Base-by-base conservation (phyloP, 2,329 filamentous ascomycete genomes). In the Botryotinia narcissicola region DNA sequence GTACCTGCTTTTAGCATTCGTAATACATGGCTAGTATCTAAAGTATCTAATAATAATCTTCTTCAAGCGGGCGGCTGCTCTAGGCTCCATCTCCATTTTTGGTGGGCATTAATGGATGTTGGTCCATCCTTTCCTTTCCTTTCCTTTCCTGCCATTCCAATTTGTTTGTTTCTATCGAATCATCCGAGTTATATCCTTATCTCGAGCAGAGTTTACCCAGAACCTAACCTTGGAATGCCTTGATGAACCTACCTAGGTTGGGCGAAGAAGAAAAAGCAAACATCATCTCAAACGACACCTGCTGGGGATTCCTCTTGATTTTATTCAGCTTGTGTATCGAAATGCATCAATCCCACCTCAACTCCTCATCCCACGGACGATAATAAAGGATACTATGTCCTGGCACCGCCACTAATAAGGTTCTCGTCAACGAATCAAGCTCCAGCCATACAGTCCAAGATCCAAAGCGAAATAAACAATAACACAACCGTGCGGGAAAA, bases 401-500 rank as follows among this genome's bases (percentile, higher is more conserved):
- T 72, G 67, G 70, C 60, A 72, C 25, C 46, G 46, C 46, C 61
- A 63, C 48, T n/a, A 66, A 54, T 35, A 66, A 54, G 32, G 37
- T 32, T 60, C 29, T 71, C 60, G n/a, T 66, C 60, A 71, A 54
- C 70, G 54, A 64, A 64, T 22, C 40, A 46, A 46, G n/a, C 63
- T 66, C 29, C 63, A 48, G 42, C 63, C 63, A 62, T 71, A 61
- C 40, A 40, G 7, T 37, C 18, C 20, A 62, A 29, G 32, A n/a
- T 35, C 7, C 16, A 37, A 63, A 54, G 40, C 42, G 46, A 51
- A 72, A 61, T 60, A 68, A 67, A 72, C 60, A 68, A 70, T 35
- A 67, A 68, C 62, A 57, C 25, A 60, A 68, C 70, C 70, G 70
- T 72, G 70, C 70, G 48, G 60, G 20, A 72, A 67, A 67, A n/a